Evolutionary conservation across 208 protist species (phyloP).

Genomic region (Leishmania braziliensis): DNA sequence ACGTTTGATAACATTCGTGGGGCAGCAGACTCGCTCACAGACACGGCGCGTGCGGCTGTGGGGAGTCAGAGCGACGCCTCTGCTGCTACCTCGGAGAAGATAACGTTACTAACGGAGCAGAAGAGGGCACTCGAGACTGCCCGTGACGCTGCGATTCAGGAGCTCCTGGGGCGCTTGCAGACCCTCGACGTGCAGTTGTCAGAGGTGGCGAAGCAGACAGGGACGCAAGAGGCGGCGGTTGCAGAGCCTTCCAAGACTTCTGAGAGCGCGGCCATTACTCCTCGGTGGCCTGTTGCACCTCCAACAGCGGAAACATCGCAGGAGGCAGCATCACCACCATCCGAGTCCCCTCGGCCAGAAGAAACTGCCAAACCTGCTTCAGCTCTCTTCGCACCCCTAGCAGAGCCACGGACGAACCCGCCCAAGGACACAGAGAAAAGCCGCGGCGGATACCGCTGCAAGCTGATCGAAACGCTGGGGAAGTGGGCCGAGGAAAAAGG

Average conservation of each 20-base stretch:
- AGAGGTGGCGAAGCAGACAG: neutral
- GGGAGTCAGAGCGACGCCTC: neutral
- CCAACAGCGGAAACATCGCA: neutral
- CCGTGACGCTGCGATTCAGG: neutral
- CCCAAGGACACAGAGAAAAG: neutral
- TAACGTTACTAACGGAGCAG: neutral
- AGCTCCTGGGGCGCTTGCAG: slow-evolving; percentile 10
- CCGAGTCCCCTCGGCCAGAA: neutral
- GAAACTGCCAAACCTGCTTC: neutral
- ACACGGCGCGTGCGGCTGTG: slow-evolving; percentile 1
- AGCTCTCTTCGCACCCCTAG: neutral
- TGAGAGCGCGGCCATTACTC: neutral
- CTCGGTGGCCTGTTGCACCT: neutral
- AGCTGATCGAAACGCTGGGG: slow-evolving; percentile 16
- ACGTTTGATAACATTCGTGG: slow-evolving; percentile 23
- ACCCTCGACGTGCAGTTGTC: slow-evolving; percentile 15
- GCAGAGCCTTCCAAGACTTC: neutral
- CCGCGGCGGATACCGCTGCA: neutral
- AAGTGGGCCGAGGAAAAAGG: slow-evolving; percentile 20
- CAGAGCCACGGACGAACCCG: neutral
- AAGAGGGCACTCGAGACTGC: slow-evolving; percentile 3
- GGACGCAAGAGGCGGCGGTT: neutral
- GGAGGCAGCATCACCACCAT: neutral
- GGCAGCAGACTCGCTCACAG: neutral
- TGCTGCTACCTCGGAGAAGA: neutral